Percentiles rank a stretch among this genome's conserved stretches.
phyloP scores from a whole-genome alignment of 2,329 filamentous ascomycete species.

The Bipolaris cookei region DNA sequence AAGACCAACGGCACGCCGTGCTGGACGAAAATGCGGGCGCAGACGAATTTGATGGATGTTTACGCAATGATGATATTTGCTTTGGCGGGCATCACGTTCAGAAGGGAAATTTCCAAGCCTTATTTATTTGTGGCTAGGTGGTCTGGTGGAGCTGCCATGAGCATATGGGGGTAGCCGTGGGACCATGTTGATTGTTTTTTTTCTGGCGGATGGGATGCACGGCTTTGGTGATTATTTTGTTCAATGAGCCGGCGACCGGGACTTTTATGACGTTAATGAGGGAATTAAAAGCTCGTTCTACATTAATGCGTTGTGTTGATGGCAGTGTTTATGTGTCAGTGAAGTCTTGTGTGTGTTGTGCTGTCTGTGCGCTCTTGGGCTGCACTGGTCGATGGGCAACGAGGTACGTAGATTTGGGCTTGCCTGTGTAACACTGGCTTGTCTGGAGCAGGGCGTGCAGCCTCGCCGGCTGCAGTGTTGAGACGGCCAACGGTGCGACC shows the following conservation, averaged over 20 bases:
- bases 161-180: conserved; percentile 18
- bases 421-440: not conserved
- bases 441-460: not conserved
- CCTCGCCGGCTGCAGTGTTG: not conserved
- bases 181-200: conserved; percentile 16
- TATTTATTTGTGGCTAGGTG: conserved; percentile 35
- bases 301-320: conserved; percentile 3
- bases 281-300: conserved; percentile 48
- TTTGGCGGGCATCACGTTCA: conserved; percentile 26
- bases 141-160: conserved; percentile 21
- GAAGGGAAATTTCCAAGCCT: conserved; percentile 26
- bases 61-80: conserved; percentile 37
- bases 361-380: not conserved
- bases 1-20: conserved; percentile 21
- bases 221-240: conserved; percentile 37
- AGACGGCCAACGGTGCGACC: not conserved
- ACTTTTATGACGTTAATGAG: conserved; percentile 45
- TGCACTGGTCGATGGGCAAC: not conserved
- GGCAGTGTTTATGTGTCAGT: not conserved
- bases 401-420: not conserved
- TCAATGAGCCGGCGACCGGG: conserved; percentile 30
- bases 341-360: not conserved
- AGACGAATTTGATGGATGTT: conserved; percentile 35
- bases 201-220: conserved; percentile 12
- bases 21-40: conserved; percentile 39